A percentile compares a stretch with the other conserved stretches of the same genome.
Evolutionary conservation across 164 flowering plant species (phyloP).

Genomic region (Kalanchoe fedtschenkoi): DNA sequence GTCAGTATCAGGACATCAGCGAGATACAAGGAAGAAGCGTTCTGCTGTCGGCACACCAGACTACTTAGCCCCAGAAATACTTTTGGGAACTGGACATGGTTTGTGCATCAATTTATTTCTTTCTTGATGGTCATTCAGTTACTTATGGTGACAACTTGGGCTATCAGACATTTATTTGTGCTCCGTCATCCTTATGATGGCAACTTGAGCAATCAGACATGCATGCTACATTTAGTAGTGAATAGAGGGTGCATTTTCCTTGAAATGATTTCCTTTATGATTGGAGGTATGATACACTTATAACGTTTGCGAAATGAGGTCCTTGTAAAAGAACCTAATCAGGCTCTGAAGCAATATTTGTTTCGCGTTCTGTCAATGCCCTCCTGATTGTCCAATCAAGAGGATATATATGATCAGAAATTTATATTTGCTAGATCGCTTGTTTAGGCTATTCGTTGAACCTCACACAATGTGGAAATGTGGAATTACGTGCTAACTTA

Average conservation of each 20-base stretch:
- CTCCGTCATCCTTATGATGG: too few relatives aligned
- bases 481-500: neutral
- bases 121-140: constrained; percentile 6
- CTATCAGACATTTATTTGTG: neutral
- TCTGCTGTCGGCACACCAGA: constrained; percentile 99
- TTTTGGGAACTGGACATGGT: constrained; percentile 99
- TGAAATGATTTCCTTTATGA: neutral
- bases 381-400: neutral
- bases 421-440: too few relatives aligned
- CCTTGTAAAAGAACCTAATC: neutral
- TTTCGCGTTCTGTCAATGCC: neutral
- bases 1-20: constrained; percentile 60
- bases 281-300: neutral
- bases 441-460: too few relatives aligned
- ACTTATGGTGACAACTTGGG: too few relatives aligned
- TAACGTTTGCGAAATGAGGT: neutral
- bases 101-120: constrained; percentile 20
- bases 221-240: neutral
- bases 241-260: too few relatives aligned
- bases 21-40: constrained; percentile 71
- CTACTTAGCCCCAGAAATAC: constrained; percentile 98
- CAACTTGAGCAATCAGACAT: too few relatives aligned
- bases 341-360: neutral
- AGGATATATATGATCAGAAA: too few relatives aligned
- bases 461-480: neutral